Conservation (phyloP, 257 asterid genomes). For the Lycium ferocissimum region DNA sequence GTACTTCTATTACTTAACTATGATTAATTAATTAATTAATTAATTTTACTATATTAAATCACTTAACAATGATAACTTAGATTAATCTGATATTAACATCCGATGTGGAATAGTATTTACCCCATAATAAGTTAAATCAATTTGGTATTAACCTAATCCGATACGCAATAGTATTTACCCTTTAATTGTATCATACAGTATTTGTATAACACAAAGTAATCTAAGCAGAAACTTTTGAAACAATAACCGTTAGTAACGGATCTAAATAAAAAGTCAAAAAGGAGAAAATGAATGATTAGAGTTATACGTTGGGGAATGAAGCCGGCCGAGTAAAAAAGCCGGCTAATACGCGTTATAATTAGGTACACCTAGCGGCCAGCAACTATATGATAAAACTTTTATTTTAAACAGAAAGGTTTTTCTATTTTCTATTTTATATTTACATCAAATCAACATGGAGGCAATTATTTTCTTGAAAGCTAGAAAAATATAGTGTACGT, state of each 20-base stretch:
- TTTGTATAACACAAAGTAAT: no score
- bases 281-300: not conserved
- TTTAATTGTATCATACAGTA: no score
- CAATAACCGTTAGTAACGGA: not conserved
- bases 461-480: not conserved
- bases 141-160: no score
- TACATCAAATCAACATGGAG: not conserved
- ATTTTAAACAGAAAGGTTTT: not conserved
- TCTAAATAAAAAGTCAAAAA: constrained; percentile 1
- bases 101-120: no score
- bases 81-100: no score
- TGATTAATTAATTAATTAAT: no score
- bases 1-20: no score
- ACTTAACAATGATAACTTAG: no score
- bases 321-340: not conserved
- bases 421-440: not conserved
- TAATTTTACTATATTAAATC: no score
- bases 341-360: not conserved
- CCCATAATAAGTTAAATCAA: no score
- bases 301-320: not conserved
- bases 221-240: not conserved
- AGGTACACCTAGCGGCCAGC: not conserved
- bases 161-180: no score
- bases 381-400: not conserved
- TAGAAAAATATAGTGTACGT: not conserved